Evolutionary conservation across 2,329 filamentous ascomycete genomes (phyloP).

Genomic region (Sporothrix brasiliensis): DNA sequence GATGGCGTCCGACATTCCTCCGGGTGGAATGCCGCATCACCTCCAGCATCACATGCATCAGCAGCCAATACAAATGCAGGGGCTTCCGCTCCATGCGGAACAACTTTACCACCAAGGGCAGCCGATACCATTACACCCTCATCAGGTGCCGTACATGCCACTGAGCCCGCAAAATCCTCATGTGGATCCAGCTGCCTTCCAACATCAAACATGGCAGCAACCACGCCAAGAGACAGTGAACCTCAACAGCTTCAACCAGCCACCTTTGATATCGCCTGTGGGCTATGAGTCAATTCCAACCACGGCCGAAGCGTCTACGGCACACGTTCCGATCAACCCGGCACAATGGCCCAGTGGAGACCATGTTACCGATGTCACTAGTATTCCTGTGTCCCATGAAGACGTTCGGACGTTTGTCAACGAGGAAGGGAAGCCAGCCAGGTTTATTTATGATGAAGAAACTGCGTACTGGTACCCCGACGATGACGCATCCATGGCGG

Average conservation of each 20-base stretch:
- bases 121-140: background rate
- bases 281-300: background rate
- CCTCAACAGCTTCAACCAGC: background rate
- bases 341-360: conserved; percentile 16
- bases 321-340: background rate
- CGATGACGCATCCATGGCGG: conserved; percentile 64
- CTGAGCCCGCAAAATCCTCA: background rate
- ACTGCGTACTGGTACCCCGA: conserved; percentile 56
- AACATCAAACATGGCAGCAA: conserved; percentile 20
- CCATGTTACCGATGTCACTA: too few relatives aligned
- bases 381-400: background rate
- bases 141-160: conserved; percentile 5
- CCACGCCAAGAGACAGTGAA: background rate
- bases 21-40: background rate
- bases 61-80: conserved; percentile 15
- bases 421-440: background rate
- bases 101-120: background rate
- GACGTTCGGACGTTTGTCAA: background rate
- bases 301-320: background rate
- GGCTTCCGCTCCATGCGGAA: background rate
- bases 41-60: conserved; percentile 24
- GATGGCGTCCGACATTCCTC: conserved; percentile 36
- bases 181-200: background rate
- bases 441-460: conserved; percentile 36
- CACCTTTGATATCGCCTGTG: background rate